A percentile compares a stretch with the other conserved stretches of the same genome.
Evolutionary conservation across 2,329 filamentous ascomycete species (phyloP).

Genomic region (Botrytis byssoidea): DNA sequence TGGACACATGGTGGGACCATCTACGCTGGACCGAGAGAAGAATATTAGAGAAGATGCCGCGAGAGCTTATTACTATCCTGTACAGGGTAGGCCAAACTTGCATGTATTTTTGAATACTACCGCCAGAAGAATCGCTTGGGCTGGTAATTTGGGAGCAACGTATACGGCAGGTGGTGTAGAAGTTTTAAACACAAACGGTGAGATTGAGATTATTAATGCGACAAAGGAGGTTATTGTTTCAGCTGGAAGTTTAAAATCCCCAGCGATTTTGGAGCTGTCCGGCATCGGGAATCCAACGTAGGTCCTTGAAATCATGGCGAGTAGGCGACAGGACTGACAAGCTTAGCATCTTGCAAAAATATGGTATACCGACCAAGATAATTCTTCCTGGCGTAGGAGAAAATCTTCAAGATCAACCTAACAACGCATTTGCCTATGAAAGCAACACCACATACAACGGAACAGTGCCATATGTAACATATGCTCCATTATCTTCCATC

Average conservation of each 20-base stretch:
- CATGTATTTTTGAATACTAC: constrained; percentile 27
- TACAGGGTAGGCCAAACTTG: constrained; percentile 25
- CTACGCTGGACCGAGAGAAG: constrained; percentile 32
- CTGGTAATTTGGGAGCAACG: constrained; percentile 13
- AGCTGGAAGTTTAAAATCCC: constrained; percentile 35
- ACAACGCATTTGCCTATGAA: constrained; percentile 18
- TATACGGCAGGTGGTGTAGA: constrained; percentile 43
- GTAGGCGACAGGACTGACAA: background rate
- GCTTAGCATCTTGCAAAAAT: constrained; percentile 24
- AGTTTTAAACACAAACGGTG: constrained; percentile 22
- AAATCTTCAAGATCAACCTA: constrained; percentile 35
- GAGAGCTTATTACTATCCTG: constrained; percentile 29
- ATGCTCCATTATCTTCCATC: constrained; percentile 27
- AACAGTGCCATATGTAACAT: constrained; percentile 25
- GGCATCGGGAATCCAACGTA: constrained; percentile 36
- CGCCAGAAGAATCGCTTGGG: constrained; percentile 25
- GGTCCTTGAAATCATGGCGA: background rate
- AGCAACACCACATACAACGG: constrained; percentile 28
- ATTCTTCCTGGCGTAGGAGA: constrained; percentile 31
- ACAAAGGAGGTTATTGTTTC: constrained; percentile 38
- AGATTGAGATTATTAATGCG: constrained; percentile 29
- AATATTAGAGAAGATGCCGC: constrained; percentile 29
- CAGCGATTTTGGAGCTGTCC: constrained; percentile 41
- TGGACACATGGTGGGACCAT: constrained; percentile 25
- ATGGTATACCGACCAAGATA: constrained; percentile 22